Conservation (phyloP, 148 eudicot genomes). For the Arctostaphylos glauca region DNA sequence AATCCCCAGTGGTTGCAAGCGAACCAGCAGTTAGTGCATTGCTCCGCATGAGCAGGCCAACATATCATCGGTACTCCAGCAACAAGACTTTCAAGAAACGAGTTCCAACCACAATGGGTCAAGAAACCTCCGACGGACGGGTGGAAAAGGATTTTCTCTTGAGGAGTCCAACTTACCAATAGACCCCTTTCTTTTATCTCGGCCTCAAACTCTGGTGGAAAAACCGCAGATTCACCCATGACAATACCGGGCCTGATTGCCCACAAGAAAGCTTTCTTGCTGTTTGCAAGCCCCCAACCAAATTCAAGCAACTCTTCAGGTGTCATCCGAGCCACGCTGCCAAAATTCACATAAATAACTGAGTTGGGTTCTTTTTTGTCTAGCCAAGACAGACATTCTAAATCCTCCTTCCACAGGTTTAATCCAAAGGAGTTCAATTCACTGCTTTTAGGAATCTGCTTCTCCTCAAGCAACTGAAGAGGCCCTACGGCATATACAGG, state of each 20-base stretch:
- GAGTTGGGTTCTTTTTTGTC: conserved; percentile 28
- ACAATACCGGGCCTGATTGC: conserved; percentile 32
- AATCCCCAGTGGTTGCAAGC: conserved; percentile 25
- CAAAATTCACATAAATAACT: not conserved
- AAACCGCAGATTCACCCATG: conserved; percentile 21
- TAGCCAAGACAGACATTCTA: conserved; percentile 32
- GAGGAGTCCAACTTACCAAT: conserved; percentile 39
- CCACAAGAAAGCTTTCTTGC: conserved; percentile 35
- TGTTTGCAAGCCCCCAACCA: conserved; percentile 41
- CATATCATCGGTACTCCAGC: conserved; percentile 30
- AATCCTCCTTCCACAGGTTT: conserved; percentile 38
- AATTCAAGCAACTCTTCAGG: conserved; percentile 17
- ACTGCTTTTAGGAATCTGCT: not conserved
- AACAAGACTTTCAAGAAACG: conserved; percentile 23
- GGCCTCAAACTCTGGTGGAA: conserved; percentile 28
- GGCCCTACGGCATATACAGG: conserved; percentile 30
- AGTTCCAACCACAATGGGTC: conserved; percentile 51
- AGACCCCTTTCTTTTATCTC: conserved; percentile 32
- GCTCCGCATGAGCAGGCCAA: conserved; percentile 40
- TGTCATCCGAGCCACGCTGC: too few species aligned
- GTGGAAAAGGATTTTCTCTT: conserved; percentile 30
- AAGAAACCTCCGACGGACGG: conserved; percentile 37
- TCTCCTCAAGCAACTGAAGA: conserved; percentile 12
- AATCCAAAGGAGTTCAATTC: conserved; percentile 20
- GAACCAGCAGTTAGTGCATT: conserved; percentile 35